Base-by-base conservation (phyloP, 1,284 basidiomycete genomes). In the Tylopilus orsonianus region DNA sequence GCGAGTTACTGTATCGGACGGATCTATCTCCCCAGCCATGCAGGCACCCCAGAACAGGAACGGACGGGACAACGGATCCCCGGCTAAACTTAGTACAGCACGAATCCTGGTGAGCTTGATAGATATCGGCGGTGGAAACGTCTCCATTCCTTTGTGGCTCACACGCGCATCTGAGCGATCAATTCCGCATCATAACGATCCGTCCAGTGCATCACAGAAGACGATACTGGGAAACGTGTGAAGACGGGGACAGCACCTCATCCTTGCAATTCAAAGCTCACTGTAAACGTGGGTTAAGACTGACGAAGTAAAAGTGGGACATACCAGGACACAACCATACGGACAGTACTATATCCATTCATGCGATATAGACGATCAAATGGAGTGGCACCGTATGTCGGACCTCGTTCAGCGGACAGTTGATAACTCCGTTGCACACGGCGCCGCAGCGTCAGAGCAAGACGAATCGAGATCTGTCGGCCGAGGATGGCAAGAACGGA, bases 381-480 rank as follows among this genome's bases (percentile, higher is more conserved):
- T 8, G 39, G 39, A 38, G 32, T 39, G 22, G 20, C 8, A 34
- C 32, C 36, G 20, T 19, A n/a, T 30, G 18, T 8, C 6, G 12
- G 7, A 32, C 4, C 5, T 13, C 33, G 18, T 42, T 37, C 35
- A 43, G 19, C 16, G 26, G 33, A 41, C 19, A 40, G 4, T 20
- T 32, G 41, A 29, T 44, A n/a, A 35, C 18, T 48, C 56, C 47
- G 48, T 26, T 26, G 30, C 23, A 16, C 23, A 41, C 41, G 56
- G 53, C 58, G 55, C 33, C 33, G 24, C 53, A 45, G 44, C 14
- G 41, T 44, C 49, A 57, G 41, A 50, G 47, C 27, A 34, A 27
- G 32, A 39, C 37, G 32, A 35, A 57, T 48, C 50, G 36, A 49
- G 55, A 61, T 56, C 46, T 30, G 35, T 33, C 29, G 30, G 35